Conservation (phyloP, 108 stramenopile species). For the Parietichytrium sp. region DNA sequence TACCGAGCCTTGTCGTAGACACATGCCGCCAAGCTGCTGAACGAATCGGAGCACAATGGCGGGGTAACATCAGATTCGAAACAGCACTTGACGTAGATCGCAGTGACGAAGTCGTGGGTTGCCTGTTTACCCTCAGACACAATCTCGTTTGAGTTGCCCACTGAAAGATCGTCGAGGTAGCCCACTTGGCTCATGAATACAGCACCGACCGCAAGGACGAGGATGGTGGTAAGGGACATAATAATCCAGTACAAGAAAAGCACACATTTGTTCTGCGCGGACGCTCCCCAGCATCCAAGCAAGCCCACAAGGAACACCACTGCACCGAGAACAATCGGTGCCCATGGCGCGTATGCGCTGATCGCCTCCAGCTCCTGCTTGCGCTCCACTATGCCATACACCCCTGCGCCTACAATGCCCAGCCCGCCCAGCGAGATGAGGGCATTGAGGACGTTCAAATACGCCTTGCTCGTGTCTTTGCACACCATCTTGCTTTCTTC, state of each 20-base stretch:
- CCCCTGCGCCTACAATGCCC: background rate
- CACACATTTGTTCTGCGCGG: background rate
- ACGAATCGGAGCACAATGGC: background rate
- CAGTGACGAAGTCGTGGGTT: constrained; percentile 7
- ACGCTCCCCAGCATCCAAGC: constrained; percentile 14
- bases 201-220: background rate
- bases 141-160: background rate
- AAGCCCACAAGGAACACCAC: background rate
- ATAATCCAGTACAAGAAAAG: constrained; percentile 14
- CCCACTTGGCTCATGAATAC: background rate
- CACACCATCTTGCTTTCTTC: constrained; percentile 17
- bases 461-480: background rate
- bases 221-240: background rate
- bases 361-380: constrained; percentile 26
- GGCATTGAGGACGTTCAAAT: background rate
- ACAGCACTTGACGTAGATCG: constrained; percentile 5
- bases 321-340: background rate
- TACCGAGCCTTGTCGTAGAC: background rate
- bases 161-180: background rate
- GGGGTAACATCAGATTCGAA: background rate
- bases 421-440: background rate
- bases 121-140: background rate
- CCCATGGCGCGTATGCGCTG: background rate
- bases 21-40: background rate
- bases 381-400: background rate